phyloP scores from a whole-genome alignment of 176 grass and related monocot genomes.

The Saccharum officinarum region DNA sequence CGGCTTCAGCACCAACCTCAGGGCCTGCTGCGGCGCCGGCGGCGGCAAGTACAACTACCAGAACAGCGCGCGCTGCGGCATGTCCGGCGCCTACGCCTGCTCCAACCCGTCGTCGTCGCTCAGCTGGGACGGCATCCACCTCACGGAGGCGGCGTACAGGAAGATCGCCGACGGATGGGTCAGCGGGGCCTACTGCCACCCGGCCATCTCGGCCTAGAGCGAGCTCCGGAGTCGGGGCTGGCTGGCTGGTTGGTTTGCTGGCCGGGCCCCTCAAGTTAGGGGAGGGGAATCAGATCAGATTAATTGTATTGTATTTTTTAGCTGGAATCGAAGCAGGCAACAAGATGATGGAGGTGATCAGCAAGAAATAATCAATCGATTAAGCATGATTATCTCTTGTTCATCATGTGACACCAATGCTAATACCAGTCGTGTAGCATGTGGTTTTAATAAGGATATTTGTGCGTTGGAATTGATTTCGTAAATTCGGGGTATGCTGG shows the following conservation, averaged over 20 bases:
- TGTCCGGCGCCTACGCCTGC: constrained; percentile 61
- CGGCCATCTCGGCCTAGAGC: constrained; percentile 53
- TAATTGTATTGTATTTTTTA: constrained; percentile 13
- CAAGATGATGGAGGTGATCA: neutral
- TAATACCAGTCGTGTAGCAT: neutral
- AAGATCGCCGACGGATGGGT: constrained; percentile 81
- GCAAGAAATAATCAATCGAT: constrained; percentile 7
- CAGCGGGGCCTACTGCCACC: constrained; percentile 74
- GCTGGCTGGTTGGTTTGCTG: neutral
- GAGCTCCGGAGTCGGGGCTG: neutral
- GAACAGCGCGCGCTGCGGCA: constrained; percentile 61
- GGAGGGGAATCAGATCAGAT: neutral
- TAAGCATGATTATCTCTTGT: neutral
- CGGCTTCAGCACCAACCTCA: constrained; percentile 65
- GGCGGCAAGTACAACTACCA: constrained; percentile 82
- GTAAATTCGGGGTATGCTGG: neutral
- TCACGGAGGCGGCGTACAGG: constrained; percentile 86
- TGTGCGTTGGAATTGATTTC: neutral
- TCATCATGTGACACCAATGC: neutral
- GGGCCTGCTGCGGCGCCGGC: constrained; percentile 74
- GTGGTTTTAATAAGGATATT: neutral
- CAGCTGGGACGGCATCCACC: constrained; percentile 93
- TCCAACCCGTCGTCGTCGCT: constrained; percentile 55
- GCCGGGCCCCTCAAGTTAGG: neutral
- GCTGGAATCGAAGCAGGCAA: neutral